phyloP scores from a whole-genome alignment of 768 basidiomycete genomes.

The Podaxis rugospora region DNA sequence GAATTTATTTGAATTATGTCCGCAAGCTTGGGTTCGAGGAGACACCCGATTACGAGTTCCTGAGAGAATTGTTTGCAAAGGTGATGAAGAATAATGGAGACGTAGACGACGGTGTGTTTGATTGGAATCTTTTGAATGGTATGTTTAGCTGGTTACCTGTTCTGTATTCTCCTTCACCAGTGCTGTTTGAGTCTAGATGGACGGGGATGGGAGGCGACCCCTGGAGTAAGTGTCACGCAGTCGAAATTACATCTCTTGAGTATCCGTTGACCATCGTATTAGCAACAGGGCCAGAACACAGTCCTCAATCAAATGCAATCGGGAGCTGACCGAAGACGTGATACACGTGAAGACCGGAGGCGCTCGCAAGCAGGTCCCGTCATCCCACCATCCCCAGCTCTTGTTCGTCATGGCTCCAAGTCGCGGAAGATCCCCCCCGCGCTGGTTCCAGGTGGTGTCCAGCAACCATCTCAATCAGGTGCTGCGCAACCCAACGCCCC shows the following conservation, averaged over 20 bases:
- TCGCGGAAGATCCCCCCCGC: conserved; percentile 57
- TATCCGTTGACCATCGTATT: conserved; percentile 1
- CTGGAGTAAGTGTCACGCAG: conserved; percentile 9
- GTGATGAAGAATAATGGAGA: conserved; percentile 90
- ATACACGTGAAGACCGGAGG: conserved; percentile 63
- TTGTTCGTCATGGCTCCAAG: conserved; percentile 74
- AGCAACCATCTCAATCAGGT: conserved; percentile 66
- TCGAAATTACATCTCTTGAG: conserved; percentile 28
- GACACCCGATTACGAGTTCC: conserved; percentile 97
- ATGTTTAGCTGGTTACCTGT: conserved; percentile 14
- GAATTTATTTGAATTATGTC: conserved; percentile 98
- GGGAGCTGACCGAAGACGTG: conserved; percentile 57
- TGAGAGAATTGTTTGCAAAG: conserved; percentile 92
- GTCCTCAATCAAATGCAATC: conserved; percentile 64
- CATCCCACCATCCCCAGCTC: conserved; percentile 71
- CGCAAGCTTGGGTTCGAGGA: conserved; percentile 99
- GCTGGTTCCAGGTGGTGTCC: conserved; percentile 58
- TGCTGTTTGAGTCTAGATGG: conserved; percentile 48
- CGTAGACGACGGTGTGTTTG: conserved; percentile 88
- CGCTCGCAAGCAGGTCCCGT: conserved; percentile 57
- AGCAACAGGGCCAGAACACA: conserved; percentile 54
- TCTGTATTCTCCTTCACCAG: conserved; percentile 1
- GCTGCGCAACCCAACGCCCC: conserved; percentile 75
- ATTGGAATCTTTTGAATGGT: conserved; percentile 95
- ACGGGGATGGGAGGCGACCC: conserved; percentile 88